Evolutionary conservation across 148 eudicot species (phyloP).

Genomic region (Salicornia ramosissima): DNA sequence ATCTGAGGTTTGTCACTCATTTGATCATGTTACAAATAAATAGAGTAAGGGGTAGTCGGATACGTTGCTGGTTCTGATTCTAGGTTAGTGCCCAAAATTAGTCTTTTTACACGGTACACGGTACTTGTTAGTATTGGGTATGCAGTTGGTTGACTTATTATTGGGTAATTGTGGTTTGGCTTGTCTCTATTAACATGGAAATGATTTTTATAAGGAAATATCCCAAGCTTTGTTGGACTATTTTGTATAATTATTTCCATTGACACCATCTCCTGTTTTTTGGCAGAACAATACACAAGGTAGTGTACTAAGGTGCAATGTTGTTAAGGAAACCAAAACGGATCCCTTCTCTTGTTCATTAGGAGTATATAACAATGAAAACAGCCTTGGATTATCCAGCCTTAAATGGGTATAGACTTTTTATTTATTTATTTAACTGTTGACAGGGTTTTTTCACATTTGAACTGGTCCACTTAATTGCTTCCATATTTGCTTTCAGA

Average conservation of each 20-base stretch:
- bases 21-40: neutral
- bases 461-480: neutral
- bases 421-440: too few relatives aligned
- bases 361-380: slow-evolving; percentile 34
- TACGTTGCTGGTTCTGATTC: neutral
- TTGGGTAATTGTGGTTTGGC: neutral
- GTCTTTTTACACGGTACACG: too few relatives aligned
- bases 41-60: neutral
- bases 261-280: neutral
- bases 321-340: slow-evolving; percentile 40
- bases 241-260: neutral
- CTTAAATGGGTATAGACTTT: slow-evolving; percentile 45
- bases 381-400: slow-evolving; percentile 49
- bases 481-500: slow-evolving; percentile 31
- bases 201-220: neutral
- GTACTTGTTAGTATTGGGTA: too few relatives aligned
- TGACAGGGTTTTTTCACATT: neutral
- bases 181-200: neutral
- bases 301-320: slow-evolving; percentile 20
- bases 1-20: slow-evolving; percentile 40
- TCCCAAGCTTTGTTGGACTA: neutral
- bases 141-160: neutral
- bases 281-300: slow-evolving; percentile 27
- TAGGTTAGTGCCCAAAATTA: neutral
- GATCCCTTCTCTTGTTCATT: slow-evolving; percentile 26